Base-by-base conservation (phyloP, 768 basidiomycete species). In the Botryobasidium botryosum region DNA sequence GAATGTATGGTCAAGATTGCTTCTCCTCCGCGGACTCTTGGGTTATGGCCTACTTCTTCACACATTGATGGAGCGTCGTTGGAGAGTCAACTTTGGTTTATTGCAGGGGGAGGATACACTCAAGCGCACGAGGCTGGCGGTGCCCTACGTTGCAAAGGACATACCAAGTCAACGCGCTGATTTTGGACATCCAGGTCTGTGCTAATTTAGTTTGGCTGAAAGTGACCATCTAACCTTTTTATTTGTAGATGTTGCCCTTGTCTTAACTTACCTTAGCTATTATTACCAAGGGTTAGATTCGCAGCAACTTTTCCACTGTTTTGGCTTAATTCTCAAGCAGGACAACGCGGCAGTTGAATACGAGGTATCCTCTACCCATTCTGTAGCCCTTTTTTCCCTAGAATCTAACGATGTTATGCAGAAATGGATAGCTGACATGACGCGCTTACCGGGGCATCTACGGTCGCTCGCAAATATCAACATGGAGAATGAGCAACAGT, bases 51-150 rank as follows among this genome's bases (percentile, higher is more conserved):
- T 74, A 6, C 55, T 74, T 1, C 31, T 55, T 2, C 63, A 64
- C 38, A 54, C 56, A 1, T 53, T 74, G 0, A 55, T 52, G 27
- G 56, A 63, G n/a, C 61, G 58, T 37, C 62, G 69, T 8, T 73
- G 69, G 68, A 53, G 71, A 25, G 71, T 73, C 0, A 66, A 73
- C 36, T 74, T 69, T 49, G 71, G 72, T 2, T n/a, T n/a, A n/a
- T n/a, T n/a, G n/a, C n/a, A n/a, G n/a, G n/a, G n/a, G n/a, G n/a
- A n/a, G n/a, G 61, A 70, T 4, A 66, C 67, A 38, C 51, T 51
- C 2, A 48, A 37, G 5, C 62, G 72, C 3, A 63, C 69, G 1
- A 55, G 67, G 50, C 60, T 72, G 1, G 70, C 71, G 1, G 70
- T 73, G 0, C 71, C 72, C 0, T 73, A 69, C 44, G 70, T 49